These are phyloP conservation scores for Apiospora rasikravindrae DNA, from an alignment of 2,329 filamentous ascomycete genomes.

Conservation along the genomic window DNA sequence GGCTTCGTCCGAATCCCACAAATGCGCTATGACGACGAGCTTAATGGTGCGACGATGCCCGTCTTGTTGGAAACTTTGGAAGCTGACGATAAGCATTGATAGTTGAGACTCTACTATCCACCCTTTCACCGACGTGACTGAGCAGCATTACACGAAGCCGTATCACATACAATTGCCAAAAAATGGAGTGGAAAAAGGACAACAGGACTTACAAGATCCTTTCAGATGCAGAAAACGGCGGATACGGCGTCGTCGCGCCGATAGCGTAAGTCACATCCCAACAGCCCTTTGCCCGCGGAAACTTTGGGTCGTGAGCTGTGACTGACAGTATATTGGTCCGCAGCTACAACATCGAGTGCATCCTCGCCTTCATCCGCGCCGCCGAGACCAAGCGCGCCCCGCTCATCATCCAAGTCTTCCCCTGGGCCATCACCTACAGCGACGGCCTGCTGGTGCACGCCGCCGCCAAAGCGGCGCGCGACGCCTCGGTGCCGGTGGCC, in stretches of 20 bases:
- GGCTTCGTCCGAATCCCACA: background rate
- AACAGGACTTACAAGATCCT: slow-evolving; percentile 56
- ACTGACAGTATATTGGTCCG: background rate
- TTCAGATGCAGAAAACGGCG: slow-evolving; percentile 55
- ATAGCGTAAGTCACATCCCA: slow-evolving; percentile 47
- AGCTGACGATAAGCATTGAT: background rate
- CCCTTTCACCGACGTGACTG: background rate
- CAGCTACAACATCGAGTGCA: slow-evolving; percentile 71
- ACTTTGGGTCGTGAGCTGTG: too few relatives aligned
- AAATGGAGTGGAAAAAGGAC: slow-evolving; percentile 33
- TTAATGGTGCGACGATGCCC: background rate
- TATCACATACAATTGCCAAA: background rate
- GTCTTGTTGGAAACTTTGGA: background rate
- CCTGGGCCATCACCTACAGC: slow-evolving; percentile 71
- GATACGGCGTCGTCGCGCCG: slow-evolving; percentile 60
- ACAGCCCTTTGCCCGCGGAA: too few relatives aligned
- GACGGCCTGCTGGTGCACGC: slow-evolving; percentile 57
- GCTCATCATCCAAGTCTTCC: slow-evolving; percentile 71
- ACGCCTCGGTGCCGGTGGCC: slow-evolving; percentile 62
- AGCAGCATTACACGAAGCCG: background rate
- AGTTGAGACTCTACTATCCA: background rate
- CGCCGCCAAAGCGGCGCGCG: slow-evolving; percentile 58
- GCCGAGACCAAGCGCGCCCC: slow-evolving; percentile 64
- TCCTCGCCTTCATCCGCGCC: slow-evolving; percentile 51
- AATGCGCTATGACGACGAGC: background rate